Evolutionary conservation across 176 grass and related monocot genomes (phyloP), one percentile per base, ranked within the genome.

Genomic region (Coix lacrymajobi): DNA sequence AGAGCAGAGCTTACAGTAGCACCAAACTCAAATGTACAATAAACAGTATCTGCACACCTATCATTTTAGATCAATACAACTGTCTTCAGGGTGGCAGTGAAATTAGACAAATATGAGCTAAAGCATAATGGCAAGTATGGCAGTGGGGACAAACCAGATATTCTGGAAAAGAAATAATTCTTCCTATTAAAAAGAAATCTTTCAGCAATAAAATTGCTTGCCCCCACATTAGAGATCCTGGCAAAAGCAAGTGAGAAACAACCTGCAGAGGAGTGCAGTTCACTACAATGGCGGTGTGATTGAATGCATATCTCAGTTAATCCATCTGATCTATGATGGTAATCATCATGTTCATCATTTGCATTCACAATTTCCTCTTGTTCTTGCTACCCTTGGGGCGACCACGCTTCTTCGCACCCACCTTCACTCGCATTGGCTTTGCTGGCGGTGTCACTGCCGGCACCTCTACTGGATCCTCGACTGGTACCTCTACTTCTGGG

Each of bases 311-410:
- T 25, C 24, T 13, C 36, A 67, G 66, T 28, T 19, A 78, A 78
- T 38, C 43, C 11, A 69, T 63, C 52, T 70, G 79, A 37, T 48
- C 60, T 77, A 56, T 24, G 54, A 72, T 33, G 73, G 51, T 57
- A 39, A 22, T 67, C 31, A 73, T 45, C 29, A 65, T 68, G 30
- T 16, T 83, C 30, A 65, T 83, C 14, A 20, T n/a, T 61, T 39
- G 24, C 66, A 43, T 25, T 90, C 88, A 90, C 28, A 75, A 49
- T 10, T 81, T 90, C 24, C 62, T 86, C 84, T 87, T 87, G 69
- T 90, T 90, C 88, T 90, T 90, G 34, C 88, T 90, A 33, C 88
- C 88, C 66, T 83, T 87, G 60, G 88, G 88, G 8, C 88, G 84
- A 8, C 88, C 88, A 51, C 88, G 88, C 84, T 90, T 90, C 88